These are phyloP conservation scores for Trametes versicolor DNA, from an alignment of 1,284 basidiomycete genomes.

Conservation along the genomic window DNA sequence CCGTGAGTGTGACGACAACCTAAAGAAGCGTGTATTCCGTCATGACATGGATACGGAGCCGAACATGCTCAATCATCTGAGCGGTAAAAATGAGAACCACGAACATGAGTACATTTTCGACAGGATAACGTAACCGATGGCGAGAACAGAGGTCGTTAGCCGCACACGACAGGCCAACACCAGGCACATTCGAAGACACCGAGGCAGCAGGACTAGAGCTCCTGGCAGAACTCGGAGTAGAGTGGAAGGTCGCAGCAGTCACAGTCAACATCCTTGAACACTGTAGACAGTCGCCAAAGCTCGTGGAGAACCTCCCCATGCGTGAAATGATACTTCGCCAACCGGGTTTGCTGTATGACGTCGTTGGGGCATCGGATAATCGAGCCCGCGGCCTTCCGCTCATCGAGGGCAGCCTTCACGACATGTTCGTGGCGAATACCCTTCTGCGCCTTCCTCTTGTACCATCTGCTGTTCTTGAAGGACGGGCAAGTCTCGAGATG, in stretches of 20 bases:
- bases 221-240: not conserved
- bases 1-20: too few relatives aligned
- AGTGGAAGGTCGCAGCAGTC: not conserved
- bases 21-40: too few relatives aligned
- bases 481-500: not conserved
- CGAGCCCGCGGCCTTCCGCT: not conserved
- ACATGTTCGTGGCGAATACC: not conserved
- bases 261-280: not conserved
- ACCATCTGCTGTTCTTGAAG: not conserved
- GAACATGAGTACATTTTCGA: too few relatives aligned
- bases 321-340: not conserved
- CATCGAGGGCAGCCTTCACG: not conserved
- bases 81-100: too few relatives aligned
- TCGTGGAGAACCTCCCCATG: not conserved
- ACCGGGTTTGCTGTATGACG: not conserved
- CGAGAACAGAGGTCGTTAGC: too few relatives aligned
- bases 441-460: not conserved
- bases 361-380: not conserved
- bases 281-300: not conserved
- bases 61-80: too few relatives aligned
- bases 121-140: too few relatives aligned
- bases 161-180: too few relatives aligned
- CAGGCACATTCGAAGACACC: too few relatives aligned
- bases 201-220: not conserved
- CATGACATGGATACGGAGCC: too few relatives aligned